Percentiles rank a stretch among this genome's conserved stretches.
phyloP scores from a whole-genome alignment of 352 stramenopile genomes.

The Phytophthora brassicae region DNA sequence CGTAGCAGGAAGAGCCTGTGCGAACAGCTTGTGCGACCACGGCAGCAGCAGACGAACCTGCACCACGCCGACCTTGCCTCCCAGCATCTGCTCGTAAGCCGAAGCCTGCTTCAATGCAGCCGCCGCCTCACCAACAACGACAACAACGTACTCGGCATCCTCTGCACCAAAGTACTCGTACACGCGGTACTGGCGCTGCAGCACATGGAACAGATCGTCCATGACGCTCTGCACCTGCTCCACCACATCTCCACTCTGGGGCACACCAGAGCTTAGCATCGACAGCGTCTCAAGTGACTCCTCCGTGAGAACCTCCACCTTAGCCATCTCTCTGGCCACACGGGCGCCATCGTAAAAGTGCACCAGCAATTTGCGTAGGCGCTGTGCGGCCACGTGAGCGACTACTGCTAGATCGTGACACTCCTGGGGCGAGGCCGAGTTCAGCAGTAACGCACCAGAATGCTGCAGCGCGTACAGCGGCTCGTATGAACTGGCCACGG shows the following conservation, averaged over 20 bases:
- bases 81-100: constrained; percentile 76
- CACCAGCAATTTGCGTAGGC: constrained; percentile 63
- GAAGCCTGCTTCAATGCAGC: constrained; percentile 58
- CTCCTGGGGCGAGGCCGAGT: constrained; percentile 68
- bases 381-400: constrained; percentile 65
- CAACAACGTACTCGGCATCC: constrained; percentile 71
- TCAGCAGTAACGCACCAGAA: constrained; percentile 70
- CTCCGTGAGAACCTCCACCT: constrained; percentile 57
- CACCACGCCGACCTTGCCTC: constrained; percentile 73
- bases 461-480: constrained; percentile 68
- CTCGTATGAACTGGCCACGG: constrained; percentile 63
- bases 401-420: constrained; percentile 80
- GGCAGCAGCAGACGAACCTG: constrained; percentile 73
- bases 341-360: constrained; percentile 84
- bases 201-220: constrained; percentile 71
- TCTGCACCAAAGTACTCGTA: constrained; percentile 76
- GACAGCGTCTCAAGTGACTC: constrained; percentile 53
- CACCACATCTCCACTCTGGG: constrained; percentile 33
- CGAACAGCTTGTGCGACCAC: constrained; percentile 78
- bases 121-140: constrained; percentile 68
- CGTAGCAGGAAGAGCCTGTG: constrained; percentile 51
- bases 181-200: constrained; percentile 77
- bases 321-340: constrained; percentile 60
- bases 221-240: constrained; percentile 76
- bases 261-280: constrained; percentile 15